phyloP scores from a whole-genome alignment of 176 grass and related monocot genomes.

The Panicum miliaceum region DNA sequence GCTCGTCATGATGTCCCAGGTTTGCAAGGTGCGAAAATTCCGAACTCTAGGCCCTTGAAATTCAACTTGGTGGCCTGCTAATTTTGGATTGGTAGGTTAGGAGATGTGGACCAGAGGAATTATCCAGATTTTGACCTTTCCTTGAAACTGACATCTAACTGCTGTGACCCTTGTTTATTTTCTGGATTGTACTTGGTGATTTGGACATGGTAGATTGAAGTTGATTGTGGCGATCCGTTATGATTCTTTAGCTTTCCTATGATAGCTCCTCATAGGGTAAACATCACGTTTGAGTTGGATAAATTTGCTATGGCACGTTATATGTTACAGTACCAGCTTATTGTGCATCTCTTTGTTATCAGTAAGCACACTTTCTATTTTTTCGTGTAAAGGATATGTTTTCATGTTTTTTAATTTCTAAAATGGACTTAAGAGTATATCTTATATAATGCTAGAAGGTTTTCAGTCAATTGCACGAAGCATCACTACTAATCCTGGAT shows the following conservation, averaged over 20 bases:
- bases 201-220: neutral
- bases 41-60: neutral
- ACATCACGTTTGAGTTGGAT: too few species aligned
- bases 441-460: neutral
- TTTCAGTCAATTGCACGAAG: neutral
- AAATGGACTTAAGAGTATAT: too few species aligned
- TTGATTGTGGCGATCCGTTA: neutral
- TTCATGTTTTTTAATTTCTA: too few species aligned
- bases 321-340: too few species aligned
- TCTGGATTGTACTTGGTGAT: neutral
- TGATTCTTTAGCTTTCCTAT: neutral
- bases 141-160: neutral
- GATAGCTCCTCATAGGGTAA: too few species aligned
- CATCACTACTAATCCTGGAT: too few species aligned
- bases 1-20: slow-evolving; percentile 63
- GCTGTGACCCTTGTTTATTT: neutral
- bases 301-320: too few species aligned
- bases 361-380: too few species aligned
- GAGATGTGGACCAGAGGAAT: too few species aligned
- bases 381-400: too few species aligned
- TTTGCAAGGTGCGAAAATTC: slow-evolving; percentile 56
- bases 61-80: neutral
- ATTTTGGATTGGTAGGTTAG: neutral
- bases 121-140: too few species aligned
- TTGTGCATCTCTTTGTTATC: too few species aligned